Percentiles rank a stretch among this genome's conserved stretches.
phyloP scores from a whole-genome alignment of 1,284 basidiomycete genomes.

The Apiotrichum sp. region DNA sequence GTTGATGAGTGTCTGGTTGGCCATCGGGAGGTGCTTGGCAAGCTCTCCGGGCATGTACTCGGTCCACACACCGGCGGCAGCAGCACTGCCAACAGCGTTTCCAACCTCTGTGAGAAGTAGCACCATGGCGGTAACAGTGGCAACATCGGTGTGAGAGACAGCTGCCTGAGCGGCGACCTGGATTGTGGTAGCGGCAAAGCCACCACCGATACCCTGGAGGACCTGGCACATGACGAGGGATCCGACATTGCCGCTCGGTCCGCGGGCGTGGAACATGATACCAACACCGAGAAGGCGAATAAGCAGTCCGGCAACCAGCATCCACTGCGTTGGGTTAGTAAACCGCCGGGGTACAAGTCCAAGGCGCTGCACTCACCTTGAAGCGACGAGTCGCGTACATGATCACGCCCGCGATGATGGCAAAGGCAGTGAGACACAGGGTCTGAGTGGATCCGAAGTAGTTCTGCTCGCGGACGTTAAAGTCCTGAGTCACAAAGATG shows the following conservation, averaged over 20 bases:
- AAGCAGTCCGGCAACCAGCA: slow-evolving; percentile 60
- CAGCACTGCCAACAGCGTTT: slow-evolving; percentile 51
- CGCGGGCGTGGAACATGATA: slow-evolving; percentile 66
- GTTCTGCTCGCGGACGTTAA: slow-evolving; percentile 32
- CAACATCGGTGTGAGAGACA: slow-evolving; percentile 69
- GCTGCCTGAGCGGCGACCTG: slow-evolving; percentile 74
- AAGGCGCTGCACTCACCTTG: slow-evolving; percentile 36
- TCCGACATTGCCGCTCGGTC: slow-evolving; percentile 53
- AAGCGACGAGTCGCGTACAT: slow-evolving; percentile 48
- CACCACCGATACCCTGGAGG: slow-evolving; percentile 49
- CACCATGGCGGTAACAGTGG: slow-evolving; percentile 72
- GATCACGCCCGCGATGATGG: slow-evolving; percentile 46
- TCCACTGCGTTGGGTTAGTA: slow-evolving; percentile 45
- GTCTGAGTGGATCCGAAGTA: slow-evolving; percentile 44
- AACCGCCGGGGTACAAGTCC: neutral
- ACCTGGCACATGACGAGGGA: slow-evolving; percentile 54
- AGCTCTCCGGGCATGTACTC: slow-evolving; percentile 54
- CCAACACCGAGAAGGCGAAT: slow-evolving; percentile 65
- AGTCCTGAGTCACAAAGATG: slow-evolving; percentile 40
- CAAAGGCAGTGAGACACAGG: slow-evolving; percentile 48
- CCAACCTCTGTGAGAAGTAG: slow-evolving; percentile 58
- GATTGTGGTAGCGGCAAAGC: slow-evolving; percentile 62
- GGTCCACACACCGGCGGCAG: slow-evolving; percentile 41
- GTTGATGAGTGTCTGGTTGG: slow-evolving; percentile 37
- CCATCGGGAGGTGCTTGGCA: slow-evolving; percentile 51